Percentiles rank a stretch among this genome's conserved stretches.
phyloP scores from a whole-genome alignment of 768 basidiomycete species.

The Artomyces pyxidatus region DNA sequence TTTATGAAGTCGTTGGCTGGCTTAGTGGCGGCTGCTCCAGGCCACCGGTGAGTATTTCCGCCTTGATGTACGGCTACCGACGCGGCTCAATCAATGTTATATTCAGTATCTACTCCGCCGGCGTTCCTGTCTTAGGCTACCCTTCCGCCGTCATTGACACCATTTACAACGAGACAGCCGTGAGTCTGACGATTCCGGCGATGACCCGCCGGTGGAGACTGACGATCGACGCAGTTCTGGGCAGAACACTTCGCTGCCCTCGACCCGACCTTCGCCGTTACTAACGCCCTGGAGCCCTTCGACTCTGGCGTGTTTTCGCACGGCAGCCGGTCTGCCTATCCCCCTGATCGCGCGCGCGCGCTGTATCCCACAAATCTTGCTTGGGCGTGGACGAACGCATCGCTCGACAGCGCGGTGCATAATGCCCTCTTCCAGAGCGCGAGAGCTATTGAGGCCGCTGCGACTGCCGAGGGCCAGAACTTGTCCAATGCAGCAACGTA shows the following conservation, averaged over 20 bases:
- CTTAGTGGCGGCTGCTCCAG: neutral
- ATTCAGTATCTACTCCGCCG: too few relatives aligned
- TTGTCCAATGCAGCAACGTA: constrained; percentile 42
- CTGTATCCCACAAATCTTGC: constrained; percentile 10
- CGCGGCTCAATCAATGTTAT: too few relatives aligned
- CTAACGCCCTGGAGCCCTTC: constrained; percentile 26
- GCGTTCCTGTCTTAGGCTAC: too few relatives aligned
- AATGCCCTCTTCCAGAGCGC: constrained; percentile 33
- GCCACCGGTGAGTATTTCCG: neutral
- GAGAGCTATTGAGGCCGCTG: constrained; percentile 31
- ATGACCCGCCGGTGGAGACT: neutral
- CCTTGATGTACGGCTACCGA: too few relatives aligned
- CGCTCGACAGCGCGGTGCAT: constrained; percentile 33
- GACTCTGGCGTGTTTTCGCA: constrained; percentile 7
- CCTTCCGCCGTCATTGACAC: too few relatives aligned
- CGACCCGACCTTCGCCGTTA: constrained; percentile 30
- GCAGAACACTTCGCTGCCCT: constrained; percentile 28
- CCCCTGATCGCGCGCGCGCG: constrained; percentile 10
- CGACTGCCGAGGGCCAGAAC: too few relatives aligned
- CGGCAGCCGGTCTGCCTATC: constrained; percentile 10
- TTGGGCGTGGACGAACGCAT: constrained; percentile 35
- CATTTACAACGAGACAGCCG: constrained; percentile 36
- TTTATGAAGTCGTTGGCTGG: constrained; percentile 32
- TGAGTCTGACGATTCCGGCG: constrained; percentile 10
- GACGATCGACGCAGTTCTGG: constrained; percentile 32